Conservation (phyloP, 352 stramenopile species). For the Phytophthora rubi region DNA sequence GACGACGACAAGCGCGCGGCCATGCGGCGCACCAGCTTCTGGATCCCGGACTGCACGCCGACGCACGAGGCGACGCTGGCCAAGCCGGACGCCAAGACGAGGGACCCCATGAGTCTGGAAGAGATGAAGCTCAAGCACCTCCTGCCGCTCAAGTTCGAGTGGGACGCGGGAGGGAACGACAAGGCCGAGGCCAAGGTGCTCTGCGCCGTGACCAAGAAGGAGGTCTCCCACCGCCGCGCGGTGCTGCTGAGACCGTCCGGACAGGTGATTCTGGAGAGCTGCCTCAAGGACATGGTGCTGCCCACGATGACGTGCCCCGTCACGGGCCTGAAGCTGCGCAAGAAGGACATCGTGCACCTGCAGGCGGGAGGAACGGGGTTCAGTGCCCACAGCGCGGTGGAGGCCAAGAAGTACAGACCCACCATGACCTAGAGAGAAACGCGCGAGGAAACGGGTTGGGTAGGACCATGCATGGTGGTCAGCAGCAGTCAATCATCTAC, state of each 20-base stretch:
- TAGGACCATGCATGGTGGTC: too few species aligned
- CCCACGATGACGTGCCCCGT: slow-evolving; percentile 88
- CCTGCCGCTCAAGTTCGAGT: slow-evolving; percentile 88
- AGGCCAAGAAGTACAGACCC: slow-evolving; percentile 88
- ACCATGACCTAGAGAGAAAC: slow-evolving; percentile 58
- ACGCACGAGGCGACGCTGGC: slow-evolving; percentile 53
- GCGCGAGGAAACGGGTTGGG: too few species aligned
- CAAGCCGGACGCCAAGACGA: slow-evolving; percentile 74
- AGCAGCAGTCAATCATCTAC: too few species aligned
- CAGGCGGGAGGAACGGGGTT: slow-evolving; percentile 80
- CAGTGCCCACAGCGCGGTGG: slow-evolving; percentile 85
- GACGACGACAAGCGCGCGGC: slow-evolving; percentile 75
- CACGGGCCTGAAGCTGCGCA: slow-evolving; percentile 82
- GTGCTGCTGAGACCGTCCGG: slow-evolving; percentile 84
- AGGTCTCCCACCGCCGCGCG: slow-evolving; percentile 77
- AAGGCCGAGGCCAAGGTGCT: slow-evolving; percentile 42
- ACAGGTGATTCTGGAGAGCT: slow-evolving; percentile 81
- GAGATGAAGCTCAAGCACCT: slow-evolving; percentile 89
- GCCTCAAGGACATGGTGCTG: slow-evolving; percentile 84
- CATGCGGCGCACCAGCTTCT: slow-evolving; percentile 87
- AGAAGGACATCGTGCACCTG: slow-evolving; percentile 87
- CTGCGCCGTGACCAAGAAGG: slow-evolving; percentile 85
- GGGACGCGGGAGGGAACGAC: slow-evolving; percentile 33
- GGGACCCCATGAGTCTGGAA: slow-evolving; percentile 85
- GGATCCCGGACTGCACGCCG: slow-evolving; percentile 87